These are phyloP conservation scores for Nadsonia fulvescens DNA, from an alignment of 805 yeast genomes.

Conservation along the genomic window DNA sequence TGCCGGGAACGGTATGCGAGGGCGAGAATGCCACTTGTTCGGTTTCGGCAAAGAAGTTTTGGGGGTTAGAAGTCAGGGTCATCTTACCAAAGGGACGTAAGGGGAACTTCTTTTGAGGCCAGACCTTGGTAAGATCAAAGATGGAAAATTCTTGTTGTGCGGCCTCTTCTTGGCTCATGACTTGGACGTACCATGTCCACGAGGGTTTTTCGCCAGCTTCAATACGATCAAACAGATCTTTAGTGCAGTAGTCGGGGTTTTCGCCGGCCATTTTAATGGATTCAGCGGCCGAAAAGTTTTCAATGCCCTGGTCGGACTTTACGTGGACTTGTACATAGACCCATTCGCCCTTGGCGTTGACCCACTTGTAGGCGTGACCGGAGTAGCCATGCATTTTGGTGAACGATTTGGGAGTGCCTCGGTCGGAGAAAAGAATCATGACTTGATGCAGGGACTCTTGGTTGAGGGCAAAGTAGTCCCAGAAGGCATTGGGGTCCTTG, in stretches of 20 bases:
- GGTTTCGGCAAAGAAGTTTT: slow-evolving; percentile 73
- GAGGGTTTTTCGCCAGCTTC: slow-evolving; percentile 63
- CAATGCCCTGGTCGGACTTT: slow-evolving; percentile 43
- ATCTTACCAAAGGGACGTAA: slow-evolving; percentile 71
- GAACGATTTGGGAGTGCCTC: slow-evolving; percentile 65
- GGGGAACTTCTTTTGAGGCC: slow-evolving; percentile 83
- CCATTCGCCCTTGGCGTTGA: slow-evolving; percentile 52
- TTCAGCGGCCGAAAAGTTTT: slow-evolving; percentile 21
- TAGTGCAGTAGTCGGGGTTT: slow-evolving; percentile 69
- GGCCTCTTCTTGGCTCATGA: slow-evolving; percentile 74
- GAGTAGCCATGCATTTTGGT: slow-evolving; percentile 75
- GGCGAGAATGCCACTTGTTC: slow-evolving; percentile 81
- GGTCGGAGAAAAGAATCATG: slow-evolving; percentile 52
- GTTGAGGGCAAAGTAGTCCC: slow-evolving; percentile 65
- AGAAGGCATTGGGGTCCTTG: slow-evolving; percentile 66
- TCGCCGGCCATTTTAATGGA: slow-evolving; percentile 34
- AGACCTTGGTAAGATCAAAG: slow-evolving; percentile 77
- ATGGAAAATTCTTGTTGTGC: slow-evolving; percentile 61
- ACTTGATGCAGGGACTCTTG: slow-evolving; percentile 65
- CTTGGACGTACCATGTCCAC: slow-evolving; percentile 74
- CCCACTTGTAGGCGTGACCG: slow-evolving; percentile 71
- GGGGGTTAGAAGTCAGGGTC: slow-evolving; percentile 64
- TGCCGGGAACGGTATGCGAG: slow-evolving; percentile 68
- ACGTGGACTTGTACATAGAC: slow-evolving; percentile 64
- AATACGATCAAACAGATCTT: slow-evolving; percentile 63